Evolutionary conservation across 1,284 basidiomycete species (phyloP).

Genomic region (Cryptococcus maquisensis): DNA sequence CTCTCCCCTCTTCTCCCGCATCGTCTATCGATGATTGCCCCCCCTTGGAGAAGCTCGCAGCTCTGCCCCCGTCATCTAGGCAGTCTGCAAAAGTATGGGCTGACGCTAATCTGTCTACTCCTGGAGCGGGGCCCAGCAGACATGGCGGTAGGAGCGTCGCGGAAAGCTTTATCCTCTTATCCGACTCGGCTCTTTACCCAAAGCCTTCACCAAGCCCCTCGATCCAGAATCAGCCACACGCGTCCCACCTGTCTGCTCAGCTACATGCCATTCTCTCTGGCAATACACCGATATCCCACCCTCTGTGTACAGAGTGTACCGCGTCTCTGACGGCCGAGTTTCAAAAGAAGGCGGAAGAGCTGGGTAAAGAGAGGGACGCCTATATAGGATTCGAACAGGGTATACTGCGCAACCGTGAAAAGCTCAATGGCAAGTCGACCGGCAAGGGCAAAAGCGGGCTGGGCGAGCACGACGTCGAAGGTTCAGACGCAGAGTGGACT

Average conservation of each 20-base stretch:
- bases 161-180: conserved; percentile 84
- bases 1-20: conserved; percentile 53
- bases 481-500: conserved; percentile 41
- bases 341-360: conserved; percentile 79
- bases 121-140: conserved; percentile 24
- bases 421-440: conserved; percentile 53
- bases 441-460: conserved; percentile 43
- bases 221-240: conserved; percentile 53
- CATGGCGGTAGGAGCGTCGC: conserved; percentile 42
- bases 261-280: conserved; percentile 75
- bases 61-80: conserved; percentile 56
- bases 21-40: conserved; percentile 37
- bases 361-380: conserved; percentile 84
- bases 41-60: conserved; percentile 56
- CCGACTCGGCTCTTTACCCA: conserved; percentile 67
- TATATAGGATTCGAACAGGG: conserved; percentile 89
- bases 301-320: conserved; percentile 91
- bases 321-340: conserved; percentile 72
- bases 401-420: conserved; percentile 51
- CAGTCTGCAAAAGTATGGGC: conserved; percentile 41
- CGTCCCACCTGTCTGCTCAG: conserved; percentile 50
- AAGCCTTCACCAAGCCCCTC: conserved; percentile 35
- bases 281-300: conserved; percentile 83
- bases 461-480: conserved; percentile 34
- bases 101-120: conserved; percentile 58